Conservation (phyloP, 805 yeast genomes). For the Candida awuae region DNA sequence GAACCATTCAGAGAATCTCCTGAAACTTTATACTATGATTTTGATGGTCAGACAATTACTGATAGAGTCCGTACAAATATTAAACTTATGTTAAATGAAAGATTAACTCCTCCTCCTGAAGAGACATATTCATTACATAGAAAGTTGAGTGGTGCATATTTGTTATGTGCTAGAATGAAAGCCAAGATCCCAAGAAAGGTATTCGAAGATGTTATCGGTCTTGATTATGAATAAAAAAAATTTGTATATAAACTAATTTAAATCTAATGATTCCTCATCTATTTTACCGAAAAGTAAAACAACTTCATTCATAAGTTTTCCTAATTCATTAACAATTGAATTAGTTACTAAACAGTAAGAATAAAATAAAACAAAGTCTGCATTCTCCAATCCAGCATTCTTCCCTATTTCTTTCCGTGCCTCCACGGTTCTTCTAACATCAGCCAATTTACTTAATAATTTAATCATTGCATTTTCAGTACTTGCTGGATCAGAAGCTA, state of each 20-base stretch:
- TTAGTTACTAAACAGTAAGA: conserved; percentile 67
- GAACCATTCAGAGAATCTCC: conserved; percentile 73
- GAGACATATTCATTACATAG: conserved; percentile 96
- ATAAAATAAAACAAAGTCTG: conserved; percentile 70
- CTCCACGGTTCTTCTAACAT: conserved; percentile 38
- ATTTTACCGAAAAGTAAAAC: conserved; percentile 59
- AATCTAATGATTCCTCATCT: conserved; percentile 50
- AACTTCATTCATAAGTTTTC: conserved; percentile 45
- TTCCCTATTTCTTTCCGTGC: conserved; percentile 20
- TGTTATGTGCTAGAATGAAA: conserved; percentile 76
- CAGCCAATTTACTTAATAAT: conserved; percentile 55
- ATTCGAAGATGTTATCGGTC: conserved; percentile 68
- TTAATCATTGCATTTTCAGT: conserved; percentile 68
- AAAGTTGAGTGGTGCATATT: conserved; percentile 87
- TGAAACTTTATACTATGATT: conserved; percentile 53
- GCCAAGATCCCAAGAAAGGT: conserved; percentile 75
- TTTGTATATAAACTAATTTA: conserved; percentile 15
- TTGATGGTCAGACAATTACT: conserved; percentile 81
- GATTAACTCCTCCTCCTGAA: conserved; percentile 96
- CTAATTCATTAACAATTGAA: conserved; percentile 57
- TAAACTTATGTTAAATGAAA: conserved; percentile 80
- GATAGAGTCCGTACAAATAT: conserved; percentile 87
- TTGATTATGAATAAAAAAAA: conserved; percentile 23
- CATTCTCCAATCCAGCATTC: conserved; percentile 39
- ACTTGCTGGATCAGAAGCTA: conserved; percentile 71